phyloP scores from a whole-genome alignment of 2,329 filamentous ascomycete species.

The Blastomyces gilchristii region DNA sequence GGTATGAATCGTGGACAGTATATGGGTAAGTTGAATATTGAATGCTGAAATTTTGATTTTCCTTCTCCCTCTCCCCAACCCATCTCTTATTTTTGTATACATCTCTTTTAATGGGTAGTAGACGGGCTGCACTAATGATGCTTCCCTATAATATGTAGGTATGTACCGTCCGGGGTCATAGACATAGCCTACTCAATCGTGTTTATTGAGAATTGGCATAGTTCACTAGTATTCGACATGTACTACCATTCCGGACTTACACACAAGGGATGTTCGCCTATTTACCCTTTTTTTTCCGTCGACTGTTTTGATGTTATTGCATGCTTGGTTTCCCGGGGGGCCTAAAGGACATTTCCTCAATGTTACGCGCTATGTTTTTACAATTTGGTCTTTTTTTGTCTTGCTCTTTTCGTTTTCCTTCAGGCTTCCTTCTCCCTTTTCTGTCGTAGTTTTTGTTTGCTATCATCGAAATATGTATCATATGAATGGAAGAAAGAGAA shows the following conservation, averaged over 20 bases:
- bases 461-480: too few species aligned
- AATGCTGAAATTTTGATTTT: slow-evolving; percentile 8
- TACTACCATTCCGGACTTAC: too few species aligned
- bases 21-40: slow-evolving; percentile 22
- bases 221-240: background rate
- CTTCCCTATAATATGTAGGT: background rate
- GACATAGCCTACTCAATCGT: background rate
- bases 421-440: too few species aligned
- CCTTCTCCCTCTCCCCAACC: slow-evolving; percentile 7
- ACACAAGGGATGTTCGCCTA: too few species aligned
- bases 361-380: background rate
- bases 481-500: too few species aligned
- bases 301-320: too few species aligned
- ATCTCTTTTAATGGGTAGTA: background rate
- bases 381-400: background rate
- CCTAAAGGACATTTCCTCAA: too few species aligned
- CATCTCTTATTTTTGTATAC: background rate
- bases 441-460: too few species aligned
- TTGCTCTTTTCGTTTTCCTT: background rate
- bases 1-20: slow-evolving; percentile 24
- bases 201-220: background rate
- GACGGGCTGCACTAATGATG: background rate
- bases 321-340: too few species aligned
- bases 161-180: background rate
- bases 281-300: too few species aligned